These are phyloP conservation scores for Alnus glutinosa DNA, from an alignment of 306 rosid genomes.

Conservation along the genomic window DNA sequence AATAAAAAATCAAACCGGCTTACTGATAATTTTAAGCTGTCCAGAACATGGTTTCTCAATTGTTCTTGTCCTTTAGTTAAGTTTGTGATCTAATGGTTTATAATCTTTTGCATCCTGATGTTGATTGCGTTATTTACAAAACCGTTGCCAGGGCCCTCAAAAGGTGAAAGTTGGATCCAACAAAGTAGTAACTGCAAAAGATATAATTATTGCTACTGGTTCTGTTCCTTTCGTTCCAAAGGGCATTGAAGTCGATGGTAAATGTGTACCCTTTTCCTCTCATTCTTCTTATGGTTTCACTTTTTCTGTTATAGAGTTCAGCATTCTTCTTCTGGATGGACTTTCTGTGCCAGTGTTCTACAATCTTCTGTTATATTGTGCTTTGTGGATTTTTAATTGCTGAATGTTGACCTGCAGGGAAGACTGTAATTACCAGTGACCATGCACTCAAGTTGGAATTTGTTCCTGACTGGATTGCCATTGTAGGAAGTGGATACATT, in stretches of 20 bases:
- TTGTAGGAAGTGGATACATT: conserved; percentile 97
- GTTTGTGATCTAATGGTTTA: conserved; percentile 3
- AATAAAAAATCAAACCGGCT: neutral
- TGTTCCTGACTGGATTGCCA: conserved; percentile 98
- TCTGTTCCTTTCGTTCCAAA: conserved; percentile 97
- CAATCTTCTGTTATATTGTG: conserved; percentile 14
- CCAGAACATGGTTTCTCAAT: neutral
- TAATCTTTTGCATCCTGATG: conserved; percentile 19
- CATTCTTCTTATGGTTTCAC: conserved; percentile 18
- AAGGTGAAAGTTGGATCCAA: conserved; percentile 86
- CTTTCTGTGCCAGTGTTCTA: conserved; percentile 18
- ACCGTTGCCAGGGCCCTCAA: conserved; percentile 72
- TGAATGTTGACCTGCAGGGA: conserved; percentile 60
- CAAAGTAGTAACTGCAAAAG: conserved; percentile 74
- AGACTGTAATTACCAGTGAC: conserved; percentile 96
- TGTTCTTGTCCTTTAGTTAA: conserved; percentile 11
- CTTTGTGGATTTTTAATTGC: conserved; percentile 15
- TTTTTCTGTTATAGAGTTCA: conserved; percentile 12
- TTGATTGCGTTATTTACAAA: conserved; percentile 24
- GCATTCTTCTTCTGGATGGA: conserved; percentile 1
- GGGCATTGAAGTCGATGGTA: conserved; percentile 98
- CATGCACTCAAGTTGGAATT: conserved; percentile 96
- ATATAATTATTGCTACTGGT: conserved; percentile 94
- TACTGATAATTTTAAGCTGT: neutral
- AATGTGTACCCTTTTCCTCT: conserved; percentile 26